A percentile compares a stretch with the other conserved stretches of the same genome.
Conservation (phyloP, 495 filamentous ascomycete genomes). For the Annulohypoxylon nitens region DNA sequence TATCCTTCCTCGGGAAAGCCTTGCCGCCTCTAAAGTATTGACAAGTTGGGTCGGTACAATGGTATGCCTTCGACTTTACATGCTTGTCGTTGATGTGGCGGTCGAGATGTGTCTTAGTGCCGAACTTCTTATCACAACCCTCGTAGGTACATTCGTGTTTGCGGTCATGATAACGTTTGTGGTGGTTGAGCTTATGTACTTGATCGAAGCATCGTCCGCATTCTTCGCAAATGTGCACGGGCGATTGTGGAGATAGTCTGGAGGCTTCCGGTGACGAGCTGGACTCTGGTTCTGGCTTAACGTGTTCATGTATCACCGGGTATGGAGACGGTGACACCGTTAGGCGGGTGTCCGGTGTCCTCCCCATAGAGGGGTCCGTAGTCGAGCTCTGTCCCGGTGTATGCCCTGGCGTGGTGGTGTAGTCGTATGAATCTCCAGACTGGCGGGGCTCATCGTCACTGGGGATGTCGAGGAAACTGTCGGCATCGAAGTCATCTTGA, state of each 20-base stretch:
- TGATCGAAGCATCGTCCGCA: conserved; percentile 61
- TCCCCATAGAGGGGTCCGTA: conserved; percentile 56
- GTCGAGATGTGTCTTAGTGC: conserved; percentile 66
- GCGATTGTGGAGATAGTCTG: conserved; percentile 48
- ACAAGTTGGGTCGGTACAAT: conserved; percentile 60
- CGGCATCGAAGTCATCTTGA: conserved; percentile 48
- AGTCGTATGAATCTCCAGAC: conserved; percentile 53
- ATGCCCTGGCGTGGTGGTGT: conserved; percentile 57
- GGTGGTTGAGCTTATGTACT: conserved; percentile 64
- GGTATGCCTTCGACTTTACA: conserved; percentile 62
- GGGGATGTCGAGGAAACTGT: conserved; percentile 51
- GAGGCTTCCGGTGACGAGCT: conserved; percentile 47
- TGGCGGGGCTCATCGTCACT: conserved; percentile 48
- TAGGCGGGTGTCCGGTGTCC: conserved; percentile 58
- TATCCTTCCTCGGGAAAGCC: conserved; percentile 65
- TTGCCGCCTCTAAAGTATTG: conserved; percentile 63
- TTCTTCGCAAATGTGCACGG: conserved; percentile 55
- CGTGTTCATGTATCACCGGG: conserved; percentile 34
- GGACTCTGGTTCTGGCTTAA: conserved; percentile 45
- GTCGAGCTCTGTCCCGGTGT: conserved; percentile 57
- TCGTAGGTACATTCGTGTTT: conserved; percentile 59
- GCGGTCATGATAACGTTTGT: conserved; percentile 63
- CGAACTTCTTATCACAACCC: conserved; percentile 60
- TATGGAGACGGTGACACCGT: conserved; percentile 57
- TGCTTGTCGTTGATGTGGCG: conserved; percentile 67